Base-by-base conservation (phyloP, 768 basidiomycete species). In the Phanerochaete sordida region DNA sequence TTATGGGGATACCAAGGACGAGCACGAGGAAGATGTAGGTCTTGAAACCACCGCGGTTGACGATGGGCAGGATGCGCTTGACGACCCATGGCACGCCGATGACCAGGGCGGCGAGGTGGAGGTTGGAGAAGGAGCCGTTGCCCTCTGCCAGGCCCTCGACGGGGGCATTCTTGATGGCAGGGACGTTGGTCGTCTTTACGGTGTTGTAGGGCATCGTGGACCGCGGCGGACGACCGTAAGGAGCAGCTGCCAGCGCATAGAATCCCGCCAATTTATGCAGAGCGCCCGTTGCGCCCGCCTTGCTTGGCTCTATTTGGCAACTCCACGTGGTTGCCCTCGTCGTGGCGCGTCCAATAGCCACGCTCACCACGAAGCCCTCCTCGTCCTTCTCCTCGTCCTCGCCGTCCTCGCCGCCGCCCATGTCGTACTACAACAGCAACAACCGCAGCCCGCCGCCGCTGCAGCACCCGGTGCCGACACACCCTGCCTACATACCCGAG, bases 381-480 rank as follows among this genome's bases (percentile, higher is more conserved):
- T 35, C 33, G 7, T 35, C 33, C 33, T 35, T 13, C 33, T 35
- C 33, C 33, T 35, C 39, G 11, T 43, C 39, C 39, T 35, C 57
- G 5, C 24, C 39, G 27, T 27, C 23, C 37, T 44, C 23, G 23
- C 27, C 47, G 35, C 21, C 39, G 45, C 45, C 24, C 9, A 70
- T 71, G 70, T 57, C 68, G 53, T 80, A 76, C 72, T 74, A 74
- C 64, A 78, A 77, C 0, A 69, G 65, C 62, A 69, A 64, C 62
- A 68, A 46, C 59, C 76, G 75, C 33, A 90, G 89, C 0, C 90
- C 90, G 1, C 91, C 91, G 1, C 91, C 91, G 0, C 80, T 95
- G 1, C 88, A 91, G 51, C 93, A 95, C 69, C 93, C 93, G 2
- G 88, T 93, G 0, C 93, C 93, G 0, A 94, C 92, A 0, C 91